Conservation (phyloP, 768 basidiomycete genomes). For the Boletus insuetus region DNA sequence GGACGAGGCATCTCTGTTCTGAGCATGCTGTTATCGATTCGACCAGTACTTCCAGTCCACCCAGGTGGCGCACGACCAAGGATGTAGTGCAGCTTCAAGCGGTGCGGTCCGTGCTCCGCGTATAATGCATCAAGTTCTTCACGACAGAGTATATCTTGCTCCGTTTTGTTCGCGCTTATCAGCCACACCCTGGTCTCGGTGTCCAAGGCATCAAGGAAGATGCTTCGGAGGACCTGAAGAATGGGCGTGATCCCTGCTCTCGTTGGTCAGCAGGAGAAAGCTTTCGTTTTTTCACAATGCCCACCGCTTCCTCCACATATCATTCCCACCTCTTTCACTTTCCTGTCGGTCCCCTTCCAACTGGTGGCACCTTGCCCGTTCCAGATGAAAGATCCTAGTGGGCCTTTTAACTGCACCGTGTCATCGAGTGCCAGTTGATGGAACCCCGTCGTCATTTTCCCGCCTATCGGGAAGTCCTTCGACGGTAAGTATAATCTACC, state of each 20-base stretch:
- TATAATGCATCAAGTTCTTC: constrained; percentile 45
- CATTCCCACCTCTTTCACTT: constrained; percentile 45
- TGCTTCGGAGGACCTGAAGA: constrained; percentile 49
- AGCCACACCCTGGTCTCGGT: constrained; percentile 43
- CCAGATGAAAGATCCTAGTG: constrained; percentile 57
- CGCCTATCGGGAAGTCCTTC: constrained; percentile 39
- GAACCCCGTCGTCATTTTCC: constrained; percentile 51
- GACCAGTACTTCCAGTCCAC: constrained; percentile 43
- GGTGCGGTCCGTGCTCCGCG: constrained; percentile 22
- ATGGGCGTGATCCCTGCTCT: constrained; percentile 52
- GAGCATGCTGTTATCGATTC: constrained; percentile 41
- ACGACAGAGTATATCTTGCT: constrained; percentile 50
- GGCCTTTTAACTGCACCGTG: constrained; percentile 55
- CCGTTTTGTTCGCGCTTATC: constrained; percentile 45
- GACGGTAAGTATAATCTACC: constrained; percentile 44
- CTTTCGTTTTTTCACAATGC: constrained; percentile 5
- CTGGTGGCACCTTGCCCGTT: constrained; percentile 38
- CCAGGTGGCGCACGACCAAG: constrained; percentile 33
- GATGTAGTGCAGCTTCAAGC: constrained; percentile 44
- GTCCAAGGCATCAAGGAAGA: constrained; percentile 41
- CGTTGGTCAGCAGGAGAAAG: neutral
- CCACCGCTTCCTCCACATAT: constrained; percentile 56
- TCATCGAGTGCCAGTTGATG: constrained; percentile 48
- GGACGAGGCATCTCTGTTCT: constrained; percentile 39
- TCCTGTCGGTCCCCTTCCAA: constrained; percentile 35